Conservation (phyloP, 768 basidiomycete species). For the Suillus decipiens region DNA sequence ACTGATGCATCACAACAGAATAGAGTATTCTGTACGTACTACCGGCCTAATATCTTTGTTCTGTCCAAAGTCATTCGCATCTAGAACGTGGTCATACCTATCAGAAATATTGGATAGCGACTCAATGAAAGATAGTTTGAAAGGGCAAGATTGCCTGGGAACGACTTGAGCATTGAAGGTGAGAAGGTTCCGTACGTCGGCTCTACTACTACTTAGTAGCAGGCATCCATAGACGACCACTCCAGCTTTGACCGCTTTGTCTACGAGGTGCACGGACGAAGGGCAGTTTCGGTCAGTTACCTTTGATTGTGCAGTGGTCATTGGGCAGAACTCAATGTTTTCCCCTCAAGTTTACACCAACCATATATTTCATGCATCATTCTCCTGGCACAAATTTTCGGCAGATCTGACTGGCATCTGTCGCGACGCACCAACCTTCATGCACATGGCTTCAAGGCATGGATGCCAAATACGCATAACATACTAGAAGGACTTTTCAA, state of each 20-base stretch:
- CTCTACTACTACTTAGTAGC: background rate
- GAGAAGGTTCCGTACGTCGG: background rate
- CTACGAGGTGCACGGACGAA: background rate
- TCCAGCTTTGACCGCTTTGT: background rate
- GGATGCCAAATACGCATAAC: background rate
- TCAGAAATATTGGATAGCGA: background rate
- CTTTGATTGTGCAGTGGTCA: background rate
- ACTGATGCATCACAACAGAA: background rate
- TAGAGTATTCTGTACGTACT: conserved; percentile 1
- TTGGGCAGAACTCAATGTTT: background rate
- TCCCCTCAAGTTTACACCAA: background rate
- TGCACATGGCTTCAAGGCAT: background rate
- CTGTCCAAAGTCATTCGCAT: background rate
- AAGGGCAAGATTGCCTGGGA: background rate
- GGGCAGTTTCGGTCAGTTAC: background rate
- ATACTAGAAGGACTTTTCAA: background rate
- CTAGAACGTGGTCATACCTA: background rate
- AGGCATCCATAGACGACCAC: background rate
- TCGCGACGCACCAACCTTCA: background rate
- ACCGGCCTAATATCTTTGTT: background rate
- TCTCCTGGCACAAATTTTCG: background rate
- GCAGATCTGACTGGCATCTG: background rate
- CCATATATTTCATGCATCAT: background rate
- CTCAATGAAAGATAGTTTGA: background rate
- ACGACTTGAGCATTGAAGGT: background rate